Conservation (phyloP, 345 rosid genomes). For the Citrus reticulata region DNA sequence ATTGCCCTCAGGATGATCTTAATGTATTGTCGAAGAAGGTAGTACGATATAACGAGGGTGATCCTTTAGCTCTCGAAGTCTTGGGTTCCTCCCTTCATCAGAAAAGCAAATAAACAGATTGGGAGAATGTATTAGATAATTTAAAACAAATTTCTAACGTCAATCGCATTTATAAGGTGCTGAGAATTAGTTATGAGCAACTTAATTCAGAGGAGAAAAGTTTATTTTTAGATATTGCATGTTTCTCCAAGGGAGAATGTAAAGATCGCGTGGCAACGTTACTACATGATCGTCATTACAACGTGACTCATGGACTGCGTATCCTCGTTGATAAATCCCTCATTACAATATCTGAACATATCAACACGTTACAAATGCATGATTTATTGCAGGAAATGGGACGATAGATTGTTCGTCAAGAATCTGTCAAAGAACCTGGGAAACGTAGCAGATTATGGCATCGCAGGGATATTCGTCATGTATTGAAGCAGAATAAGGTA, state of each 20-base stretch:
- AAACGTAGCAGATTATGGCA: slow-evolving; percentile 10
- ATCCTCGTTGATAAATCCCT: slow-evolving; percentile 32
- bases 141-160: background rate
- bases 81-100: background rate
- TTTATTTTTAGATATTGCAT: slow-evolving; percentile 44
- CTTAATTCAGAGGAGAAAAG: slow-evolving; percentile 7
- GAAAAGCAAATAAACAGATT: background rate
- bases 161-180: background rate
- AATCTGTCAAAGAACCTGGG: background rate
- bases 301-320: background rate
- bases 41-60: slow-evolving; percentile 8
- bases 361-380: slow-evolving; percentile 25
- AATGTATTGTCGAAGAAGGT: too few relatives aligned
- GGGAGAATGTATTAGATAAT: background rate
- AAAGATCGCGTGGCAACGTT: slow-evolving; percentile 15
- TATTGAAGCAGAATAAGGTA: background rate
- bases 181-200: slow-evolving; percentile 16
- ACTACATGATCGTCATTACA: background rate
- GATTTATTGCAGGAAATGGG: slow-evolving; percentile 36
- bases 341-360: slow-evolving; percentile 12
- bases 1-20: too few relatives aligned
- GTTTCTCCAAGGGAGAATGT: slow-evolving; percentile 31
- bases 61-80: slow-evolving; percentile 6
- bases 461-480: background rate
- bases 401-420: slow-evolving; percentile 1